Conservation (phyloP, 352 stramenopile genomes). For the Phytopythium boreale region DNA sequence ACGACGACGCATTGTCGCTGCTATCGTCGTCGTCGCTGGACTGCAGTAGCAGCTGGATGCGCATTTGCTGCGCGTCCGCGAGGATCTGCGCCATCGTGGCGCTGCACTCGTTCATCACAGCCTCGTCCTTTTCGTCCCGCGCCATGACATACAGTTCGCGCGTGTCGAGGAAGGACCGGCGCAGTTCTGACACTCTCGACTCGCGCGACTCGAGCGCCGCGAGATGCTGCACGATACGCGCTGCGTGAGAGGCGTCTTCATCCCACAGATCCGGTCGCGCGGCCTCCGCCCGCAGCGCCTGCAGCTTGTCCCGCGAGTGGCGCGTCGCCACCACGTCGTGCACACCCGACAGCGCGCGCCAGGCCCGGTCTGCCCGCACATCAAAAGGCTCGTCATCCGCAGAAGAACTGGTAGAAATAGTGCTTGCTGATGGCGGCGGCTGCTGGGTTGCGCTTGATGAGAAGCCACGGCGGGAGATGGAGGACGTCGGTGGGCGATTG, state of each 20-base stretch:
- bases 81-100: constrained; percentile 33
- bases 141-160: constrained; percentile 61
- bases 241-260: constrained; percentile 42
- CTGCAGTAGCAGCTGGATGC: constrained; percentile 58
- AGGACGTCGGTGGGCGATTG: not conserved
- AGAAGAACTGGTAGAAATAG: not conserved
- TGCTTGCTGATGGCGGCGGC: not conserved
- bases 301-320: constrained; percentile 39
- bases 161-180: constrained; percentile 50
- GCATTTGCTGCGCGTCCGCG: constrained; percentile 44
- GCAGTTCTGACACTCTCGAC: constrained; percentile 31
- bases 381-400: constrained; percentile 40
- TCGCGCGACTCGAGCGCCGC: constrained; percentile 49
- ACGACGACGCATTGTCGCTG: constrained; percentile 30
- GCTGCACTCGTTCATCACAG: constrained; percentile 47
- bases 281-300: constrained; percentile 38
- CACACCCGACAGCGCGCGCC: constrained; percentile 43
- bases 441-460: not conserved
- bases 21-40: constrained; percentile 36
- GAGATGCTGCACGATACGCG: constrained; percentile 57
- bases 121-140: constrained; percentile 55
- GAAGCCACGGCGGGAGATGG: not conserved
- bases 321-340: constrained; percentile 40
- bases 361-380: constrained; percentile 26
- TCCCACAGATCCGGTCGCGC: constrained; percentile 54